Evolutionary conservation across 2,329 filamentous ascomycete species (phyloP), one percentile per base, ranked within the genome.

Genomic region (Aspergillus sp.): DNA sequence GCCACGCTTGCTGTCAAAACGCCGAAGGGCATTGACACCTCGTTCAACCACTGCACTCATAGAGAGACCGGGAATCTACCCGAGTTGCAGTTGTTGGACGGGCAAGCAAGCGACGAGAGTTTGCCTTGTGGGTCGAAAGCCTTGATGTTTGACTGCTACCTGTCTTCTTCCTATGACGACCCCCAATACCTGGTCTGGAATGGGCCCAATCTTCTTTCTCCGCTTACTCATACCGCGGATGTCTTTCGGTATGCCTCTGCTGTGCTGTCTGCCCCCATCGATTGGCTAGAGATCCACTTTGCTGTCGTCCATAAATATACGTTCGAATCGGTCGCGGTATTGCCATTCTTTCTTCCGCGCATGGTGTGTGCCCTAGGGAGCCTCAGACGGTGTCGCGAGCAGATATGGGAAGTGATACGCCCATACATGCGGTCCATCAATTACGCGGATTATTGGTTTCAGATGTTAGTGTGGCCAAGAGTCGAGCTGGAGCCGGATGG

Each of bases 281-380:
- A 47, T 47, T 47, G 31, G 45, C 25, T 47, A 32, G 25, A 47
- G 16, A 47, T 47, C 45, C 45, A 47, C 17, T 36, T 47, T 7
- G 19, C 25, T 3, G 31, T 47, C 13, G 34, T 47, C 19, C n/a
- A 47, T 2, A 47, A 47, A 38, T 47, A 38, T 17, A 47, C 45
- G 29, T 23, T 17, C 13, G 31, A 47, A 32, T 34, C 45, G 1
- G 17, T 47, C 19, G 19, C 45, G 13, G 32, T 47, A 25, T 32
- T 21, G 25, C 25, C 45, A 14, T 47, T 47, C 45, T 47, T 47
- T 13, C 45, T 47, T n/a, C 45, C 45, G 4, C 21, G 42, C 9
- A 13, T 45, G 16, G 23, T 25, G 25, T 23, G 25, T 17, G 25
- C 42, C 13, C 14, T 17, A 25, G 23, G 42, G 2, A 31, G 13